Conservation (phyloP, 805 yeast genomes). For the Lachancea thermotolerans region DNA sequence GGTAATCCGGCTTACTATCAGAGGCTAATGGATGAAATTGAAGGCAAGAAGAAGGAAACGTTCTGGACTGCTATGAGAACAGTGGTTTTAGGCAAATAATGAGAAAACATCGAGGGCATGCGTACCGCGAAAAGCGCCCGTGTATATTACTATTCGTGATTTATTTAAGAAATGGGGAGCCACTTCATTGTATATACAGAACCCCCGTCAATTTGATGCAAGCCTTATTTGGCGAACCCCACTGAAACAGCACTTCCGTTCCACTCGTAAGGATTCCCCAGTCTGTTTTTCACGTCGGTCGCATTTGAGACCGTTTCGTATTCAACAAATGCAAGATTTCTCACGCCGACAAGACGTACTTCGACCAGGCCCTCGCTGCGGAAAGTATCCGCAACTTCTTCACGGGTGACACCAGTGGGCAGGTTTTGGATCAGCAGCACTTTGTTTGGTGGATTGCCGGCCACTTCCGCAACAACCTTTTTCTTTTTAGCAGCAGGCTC, state of each 20-base stretch:
- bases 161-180: not conserved
- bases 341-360: constrained; percentile 56
- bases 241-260: constrained; percentile 14
- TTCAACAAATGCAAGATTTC: constrained; percentile 76
- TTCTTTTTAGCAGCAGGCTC: constrained; percentile 4
- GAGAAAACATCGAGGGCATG: not conserved
- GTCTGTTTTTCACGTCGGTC: constrained; percentile 13
- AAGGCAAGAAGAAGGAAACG: constrained; percentile 64
- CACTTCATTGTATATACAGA: not conserved
- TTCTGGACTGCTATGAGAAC: constrained; percentile 62
- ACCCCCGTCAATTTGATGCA: not conserved
- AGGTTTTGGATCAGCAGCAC: constrained; percentile 61
- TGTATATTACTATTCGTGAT: not conserved
- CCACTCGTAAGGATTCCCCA: constrained; percentile 14
- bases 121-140: not conserved
- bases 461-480: constrained; percentile 16
- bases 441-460: constrained; percentile 56
- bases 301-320: constrained; percentile 54
- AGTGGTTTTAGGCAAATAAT: constrained; percentile 64
- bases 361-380: constrained; percentile 55
- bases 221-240: constrained; percentile 25
- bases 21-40: constrained; percentile 61
- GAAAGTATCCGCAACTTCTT: constrained; percentile 42
- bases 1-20: constrained; percentile 79
- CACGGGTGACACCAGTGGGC: constrained; percentile 38